Conservation (phyloP, 2,329 filamentous ascomycete genomes). For the Corniculantispora saksenae region DNA sequence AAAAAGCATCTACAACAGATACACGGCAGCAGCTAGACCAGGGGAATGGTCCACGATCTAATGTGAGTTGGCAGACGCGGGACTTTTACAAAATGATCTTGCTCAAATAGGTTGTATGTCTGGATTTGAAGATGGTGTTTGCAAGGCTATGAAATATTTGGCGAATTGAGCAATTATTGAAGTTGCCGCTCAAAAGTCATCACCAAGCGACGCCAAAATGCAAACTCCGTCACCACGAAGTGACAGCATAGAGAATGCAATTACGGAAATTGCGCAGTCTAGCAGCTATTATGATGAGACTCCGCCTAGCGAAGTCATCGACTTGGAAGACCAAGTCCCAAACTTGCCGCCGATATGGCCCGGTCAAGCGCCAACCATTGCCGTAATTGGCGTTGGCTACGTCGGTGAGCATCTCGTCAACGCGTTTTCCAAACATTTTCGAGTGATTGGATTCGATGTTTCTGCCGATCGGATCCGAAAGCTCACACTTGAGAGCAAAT, state of each 20-base stretch:
- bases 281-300: constrained; percentile 36
- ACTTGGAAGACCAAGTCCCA: constrained; percentile 24
- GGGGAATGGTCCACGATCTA: not conserved
- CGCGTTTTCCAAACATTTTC: constrained; percentile 42
- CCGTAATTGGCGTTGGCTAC: constrained; percentile 55
- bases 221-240: not conserved
- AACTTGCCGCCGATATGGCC: constrained; percentile 19
- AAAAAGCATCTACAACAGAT: not conserved
- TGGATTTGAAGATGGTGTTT: not conserved
- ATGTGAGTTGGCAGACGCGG: not conserved
- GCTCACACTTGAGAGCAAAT: constrained; percentile 32
- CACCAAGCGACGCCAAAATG: not conserved
- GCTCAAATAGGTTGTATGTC: not conserved
- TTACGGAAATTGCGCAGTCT: not conserved
- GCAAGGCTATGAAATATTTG: not conserved
- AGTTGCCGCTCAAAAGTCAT: not conserved
- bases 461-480: constrained; percentile 40
- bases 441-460: constrained; percentile 51
- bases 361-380: constrained; percentile 39
- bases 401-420: constrained; percentile 51
- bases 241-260: not conserved
- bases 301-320: constrained; percentile 34
- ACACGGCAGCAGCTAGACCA: not conserved
- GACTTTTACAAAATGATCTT: not conserved
- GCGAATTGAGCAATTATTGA: not conserved